phyloP scores from a whole-genome alignment of 352 stramenopile genomes.

The Globisporangium irregulare region DNA sequence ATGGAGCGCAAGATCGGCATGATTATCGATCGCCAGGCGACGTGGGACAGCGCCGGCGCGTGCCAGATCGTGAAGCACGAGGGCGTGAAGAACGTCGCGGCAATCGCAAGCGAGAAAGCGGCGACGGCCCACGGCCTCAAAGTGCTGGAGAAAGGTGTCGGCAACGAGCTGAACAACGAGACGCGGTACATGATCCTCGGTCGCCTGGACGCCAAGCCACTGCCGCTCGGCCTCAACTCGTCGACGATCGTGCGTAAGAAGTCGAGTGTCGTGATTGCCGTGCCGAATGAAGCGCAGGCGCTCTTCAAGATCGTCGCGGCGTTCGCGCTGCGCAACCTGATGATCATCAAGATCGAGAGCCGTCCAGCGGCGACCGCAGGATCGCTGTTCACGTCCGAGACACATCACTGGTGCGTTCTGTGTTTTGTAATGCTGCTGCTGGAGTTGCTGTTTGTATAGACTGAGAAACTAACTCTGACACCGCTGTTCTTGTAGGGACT shows the following conservation, averaged over 20 bases:
- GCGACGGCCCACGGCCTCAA: constrained; percentile 46
- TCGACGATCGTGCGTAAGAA: constrained; percentile 38
- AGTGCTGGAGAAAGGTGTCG: constrained; percentile 55
- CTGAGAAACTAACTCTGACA: not conserved
- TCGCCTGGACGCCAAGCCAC: constrained; percentile 35
- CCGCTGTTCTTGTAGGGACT: constrained; percentile 37
- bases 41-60: constrained; percentile 62
- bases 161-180: constrained; percentile 67
- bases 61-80: constrained; percentile 66
- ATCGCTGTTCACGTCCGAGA: constrained; percentile 60
- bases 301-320: constrained; percentile 79
- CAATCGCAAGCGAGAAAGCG: constrained; percentile 66
- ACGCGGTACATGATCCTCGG: constrained; percentile 74
- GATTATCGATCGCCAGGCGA: constrained; percentile 60
- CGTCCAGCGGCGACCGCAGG: constrained; percentile 61
- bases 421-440: not conserved
- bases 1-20: constrained; percentile 48
- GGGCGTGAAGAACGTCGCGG: constrained; percentile 40
- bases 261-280: constrained; percentile 63
- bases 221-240: constrained; percentile 30
- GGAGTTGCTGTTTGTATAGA: not conserved
- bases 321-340: constrained; percentile 71
- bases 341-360: constrained; percentile 83
- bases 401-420: constrained; percentile 48
- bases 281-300: constrained; percentile 66